Evolutionary conservation across 73 alveolate genomes (phyloP).

Genomic region (Tetrahymena malaccensis): DNA sequence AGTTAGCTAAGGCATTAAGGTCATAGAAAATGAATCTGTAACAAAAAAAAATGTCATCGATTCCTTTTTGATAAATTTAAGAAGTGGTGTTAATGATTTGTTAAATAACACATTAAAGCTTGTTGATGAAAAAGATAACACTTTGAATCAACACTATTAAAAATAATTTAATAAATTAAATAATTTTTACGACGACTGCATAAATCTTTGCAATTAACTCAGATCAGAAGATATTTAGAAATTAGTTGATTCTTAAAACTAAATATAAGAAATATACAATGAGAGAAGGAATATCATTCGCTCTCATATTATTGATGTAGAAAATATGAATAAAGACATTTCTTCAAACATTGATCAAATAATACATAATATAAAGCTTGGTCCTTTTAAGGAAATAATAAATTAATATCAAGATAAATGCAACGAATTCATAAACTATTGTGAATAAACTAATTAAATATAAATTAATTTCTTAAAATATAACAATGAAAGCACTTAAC

Average conservation of each 20-base stretch:
- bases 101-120: background rate
- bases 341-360: background rate
- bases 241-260: background rate
- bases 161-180: background rate
- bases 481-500: background rate
- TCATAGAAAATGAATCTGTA: background rate
- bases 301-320: background rate
- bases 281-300: background rate
- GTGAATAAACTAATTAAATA: background rate
- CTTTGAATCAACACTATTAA: background rate
- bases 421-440: background rate
- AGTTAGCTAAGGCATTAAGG: background rate
- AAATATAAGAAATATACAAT: background rate
- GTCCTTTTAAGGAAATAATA: background rate
- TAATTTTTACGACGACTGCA: background rate
- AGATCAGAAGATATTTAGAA: background rate
- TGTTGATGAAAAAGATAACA: background rate
- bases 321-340: background rate
- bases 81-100: background rate
- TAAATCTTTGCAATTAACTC: background rate
- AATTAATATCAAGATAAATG: background rate
- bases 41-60: background rate
- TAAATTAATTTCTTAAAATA: background rate
- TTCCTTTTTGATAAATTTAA: background rate
- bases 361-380: background rate